Evolutionary conservation across 176 grass and related monocot genomes (phyloP).

Genomic region (Leersia perrieri): DNA sequence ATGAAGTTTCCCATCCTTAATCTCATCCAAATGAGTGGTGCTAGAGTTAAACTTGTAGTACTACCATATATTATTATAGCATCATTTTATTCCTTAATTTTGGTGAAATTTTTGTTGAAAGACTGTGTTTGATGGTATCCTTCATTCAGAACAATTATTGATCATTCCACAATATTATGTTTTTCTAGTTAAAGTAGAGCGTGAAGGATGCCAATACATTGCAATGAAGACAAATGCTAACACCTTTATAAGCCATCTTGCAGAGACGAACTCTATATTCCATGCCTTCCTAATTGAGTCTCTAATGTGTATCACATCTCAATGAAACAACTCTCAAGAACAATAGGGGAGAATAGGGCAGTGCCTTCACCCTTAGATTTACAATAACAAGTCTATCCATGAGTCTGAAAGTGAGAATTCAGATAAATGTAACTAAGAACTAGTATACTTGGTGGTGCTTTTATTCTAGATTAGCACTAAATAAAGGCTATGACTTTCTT

Average conservation of each 20-base stretch:
- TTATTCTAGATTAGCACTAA: neutral
- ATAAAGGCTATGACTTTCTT: neutral
- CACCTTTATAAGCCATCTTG: neutral
- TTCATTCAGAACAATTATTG: neutral
- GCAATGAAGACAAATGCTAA: neutral
- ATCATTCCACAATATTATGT: neutral
- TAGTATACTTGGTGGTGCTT: neutral
- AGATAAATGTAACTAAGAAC: neutral
- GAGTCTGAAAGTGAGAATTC: neutral
- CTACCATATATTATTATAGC: neutral
- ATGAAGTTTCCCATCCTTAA: neutral
- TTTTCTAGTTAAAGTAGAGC: neutral
- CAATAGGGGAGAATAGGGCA: slow-evolving; percentile 26
- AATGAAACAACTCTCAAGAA: slow-evolving; percentile 2
- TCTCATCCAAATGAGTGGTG: neutral
- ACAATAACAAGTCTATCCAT: neutral
- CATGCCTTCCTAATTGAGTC: neutral
- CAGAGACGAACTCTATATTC: neutral
- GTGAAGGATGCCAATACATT: neutral
- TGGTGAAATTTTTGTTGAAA: too few species aligned
- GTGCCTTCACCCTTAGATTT: slow-evolving; percentile 10
- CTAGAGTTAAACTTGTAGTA: slow-evolving; percentile 8
- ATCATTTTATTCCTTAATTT: neutral
- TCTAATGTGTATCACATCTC: neutral
- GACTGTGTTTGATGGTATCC: neutral